These are phyloP conservation scores for Colletotrichum sp. DNA, from an alignment of 2,329 filamentous ascomycete species.

Conservation along the genomic window DNA sequence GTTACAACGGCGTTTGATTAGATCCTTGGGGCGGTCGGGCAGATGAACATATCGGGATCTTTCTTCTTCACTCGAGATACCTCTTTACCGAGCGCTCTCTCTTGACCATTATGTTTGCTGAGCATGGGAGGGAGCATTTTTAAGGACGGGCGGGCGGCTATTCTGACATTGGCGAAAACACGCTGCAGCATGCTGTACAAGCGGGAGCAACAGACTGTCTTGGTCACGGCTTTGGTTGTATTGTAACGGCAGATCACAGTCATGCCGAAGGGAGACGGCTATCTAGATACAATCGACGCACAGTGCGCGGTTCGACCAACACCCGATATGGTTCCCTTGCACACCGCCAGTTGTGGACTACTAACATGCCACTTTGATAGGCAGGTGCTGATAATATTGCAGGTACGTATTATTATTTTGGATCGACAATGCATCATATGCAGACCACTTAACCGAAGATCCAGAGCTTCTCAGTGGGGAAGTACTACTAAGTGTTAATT, in stretches of 20 bases:
- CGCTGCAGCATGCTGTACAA: not conserved
- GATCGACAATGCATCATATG: not conserved
- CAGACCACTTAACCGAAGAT: slow-evolving; percentile 55
- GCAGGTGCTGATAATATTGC: not conserved
- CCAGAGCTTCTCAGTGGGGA: slow-evolving; percentile 60
- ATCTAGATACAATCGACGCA: slow-evolving; percentile 16
- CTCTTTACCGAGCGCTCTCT: not conserved
- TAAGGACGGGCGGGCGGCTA: not conserved
- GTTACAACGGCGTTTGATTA: slow-evolving; percentile 15
- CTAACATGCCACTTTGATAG: not conserved
- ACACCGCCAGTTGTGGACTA: not conserved
- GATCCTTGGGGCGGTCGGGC: not conserved
- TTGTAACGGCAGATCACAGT: slow-evolving; percentile 18
- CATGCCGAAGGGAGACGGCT: slow-evolving; percentile 2
- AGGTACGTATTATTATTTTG: not conserved
- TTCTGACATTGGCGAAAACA: not conserved
- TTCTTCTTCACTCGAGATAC: slow-evolving; percentile 3
- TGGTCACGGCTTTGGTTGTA: slow-evolving; percentile 15
- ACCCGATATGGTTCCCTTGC: not conserved
- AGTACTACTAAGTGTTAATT: slow-evolving; percentile 48
- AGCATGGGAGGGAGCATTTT: not conserved
- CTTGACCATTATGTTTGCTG: not conserved
- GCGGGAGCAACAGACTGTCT: not conserved
- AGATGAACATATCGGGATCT: not conserved
- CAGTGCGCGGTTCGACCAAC: not conserved